phyloP scores from a whole-genome alignment of 179 eudicot genomes.

The Camellia oleifera region DNA sequence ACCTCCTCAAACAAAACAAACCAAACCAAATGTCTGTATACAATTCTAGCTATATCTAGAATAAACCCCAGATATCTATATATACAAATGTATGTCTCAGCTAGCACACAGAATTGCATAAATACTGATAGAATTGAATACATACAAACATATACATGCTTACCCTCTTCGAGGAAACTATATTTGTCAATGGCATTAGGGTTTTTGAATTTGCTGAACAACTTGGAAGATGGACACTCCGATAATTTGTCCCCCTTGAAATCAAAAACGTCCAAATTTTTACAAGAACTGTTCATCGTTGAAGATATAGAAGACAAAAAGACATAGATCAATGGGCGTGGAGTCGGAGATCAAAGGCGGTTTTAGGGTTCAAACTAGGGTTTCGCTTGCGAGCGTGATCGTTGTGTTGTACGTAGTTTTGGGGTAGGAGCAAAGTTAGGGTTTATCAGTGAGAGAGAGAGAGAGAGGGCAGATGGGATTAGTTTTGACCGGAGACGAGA shows the following conservation, averaged over 20 bases:
- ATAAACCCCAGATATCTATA: too few relatives aligned
- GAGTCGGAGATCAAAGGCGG: not conserved
- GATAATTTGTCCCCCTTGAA: not conserved
- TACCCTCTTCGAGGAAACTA: slow-evolving; percentile 2
- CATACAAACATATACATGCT: not conserved
- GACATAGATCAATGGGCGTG: not conserved
- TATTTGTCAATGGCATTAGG: slow-evolving; percentile 10
- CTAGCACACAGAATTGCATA: not conserved
- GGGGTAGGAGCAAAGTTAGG: not conserved
- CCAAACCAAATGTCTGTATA: too few relatives aligned
- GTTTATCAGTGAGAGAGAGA: not conserved
- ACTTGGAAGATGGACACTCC: not conserved
- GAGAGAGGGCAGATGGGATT: too few relatives aligned
- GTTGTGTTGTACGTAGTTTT: not conserved
- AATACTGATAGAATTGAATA: not conserved
- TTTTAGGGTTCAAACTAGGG: slow-evolving; percentile 1
- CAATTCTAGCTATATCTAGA: too few relatives aligned
- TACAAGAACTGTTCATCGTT: slow-evolving; percentile 5
- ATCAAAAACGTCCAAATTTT: slow-evolving; percentile 7
- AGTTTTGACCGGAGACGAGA: too few relatives aligned
- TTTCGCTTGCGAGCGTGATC: not conserved
- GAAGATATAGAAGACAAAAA: not conserved
- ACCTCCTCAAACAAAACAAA: too few relatives aligned
- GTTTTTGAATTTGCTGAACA: slow-evolving; percentile 2
- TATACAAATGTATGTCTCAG: not conserved